Evolutionary conservation across 805 yeast genomes (phyloP), one percentile per base, ranked within the genome.

Genomic region (Dipodascopsis tothii): DNA sequence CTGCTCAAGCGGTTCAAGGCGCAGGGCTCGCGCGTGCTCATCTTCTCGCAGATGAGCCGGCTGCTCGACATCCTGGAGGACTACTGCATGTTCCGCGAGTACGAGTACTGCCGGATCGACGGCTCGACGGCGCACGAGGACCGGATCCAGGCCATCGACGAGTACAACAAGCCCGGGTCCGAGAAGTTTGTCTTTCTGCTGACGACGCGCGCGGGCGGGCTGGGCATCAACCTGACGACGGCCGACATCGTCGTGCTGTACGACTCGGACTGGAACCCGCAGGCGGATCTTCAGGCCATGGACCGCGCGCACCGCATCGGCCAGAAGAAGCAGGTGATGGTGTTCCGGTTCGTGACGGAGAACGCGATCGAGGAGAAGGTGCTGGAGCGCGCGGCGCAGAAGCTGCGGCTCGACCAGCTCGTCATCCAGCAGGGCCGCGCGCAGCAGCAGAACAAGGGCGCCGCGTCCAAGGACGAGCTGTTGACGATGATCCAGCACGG

Each of bases 211-310:
- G 96, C 97, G 4, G 97, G 97, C 63, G 97, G 97, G 6, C 71
- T 88, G 43, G 97, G 97, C 57, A 88, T 88, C 59, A 88, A 90
- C 60, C 71, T 88, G 59, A 90, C 95, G 0, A 77, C 85, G 5
- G 97, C 97, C 2, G 96, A 88, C 61, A 78, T 84, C 35, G 97
- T 88, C 39, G 75, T 88, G 3, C 63, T 88, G 21, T 90, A 77
- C 60, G 97, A 88, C 63, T 83, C 94, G 0, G 97, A 88, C 66
- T 88, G 97, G 97, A 88, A 88, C 60, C 97, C 97, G 1, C 97
- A 88, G 61, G 96, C 96, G 0, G 97, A 88, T 70, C 70, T 88
- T 57, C 97, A 88, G 66, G 96, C 96, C 1, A 88, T 88, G 97
- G 97, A 90, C 63, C 75, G 97, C 60, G 97, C 96, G 1, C 97